These are phyloP conservation scores for Euphorbia pulcherrima DNA, from an alignment of 345 rosid species.

Conservation along the genomic window DNA sequence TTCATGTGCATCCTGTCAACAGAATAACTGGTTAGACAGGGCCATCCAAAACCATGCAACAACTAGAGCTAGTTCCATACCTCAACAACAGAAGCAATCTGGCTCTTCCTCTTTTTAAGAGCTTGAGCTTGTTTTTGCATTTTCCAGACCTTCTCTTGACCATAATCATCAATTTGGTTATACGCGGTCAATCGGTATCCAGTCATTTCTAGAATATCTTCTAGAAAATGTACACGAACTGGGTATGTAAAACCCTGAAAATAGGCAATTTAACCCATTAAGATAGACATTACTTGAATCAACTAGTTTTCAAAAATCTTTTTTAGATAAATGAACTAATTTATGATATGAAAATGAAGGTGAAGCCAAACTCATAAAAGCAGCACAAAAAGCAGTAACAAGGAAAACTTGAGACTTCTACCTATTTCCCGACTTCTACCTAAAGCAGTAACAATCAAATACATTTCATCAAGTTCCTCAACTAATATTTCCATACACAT, in stretches of 20 bases:
- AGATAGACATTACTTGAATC: background rate
- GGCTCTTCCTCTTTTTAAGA: conserved; percentile 81
- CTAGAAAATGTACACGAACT: conserved; percentile 66
- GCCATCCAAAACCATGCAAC: conserved; percentile 1
- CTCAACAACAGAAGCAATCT: conserved; percentile 81
- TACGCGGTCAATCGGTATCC: conserved; percentile 64
- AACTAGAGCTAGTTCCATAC: conserved; percentile 41
- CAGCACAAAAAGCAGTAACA: background rate
- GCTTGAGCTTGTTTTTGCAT: conserved; percentile 73
- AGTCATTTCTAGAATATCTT: conserved; percentile 69
- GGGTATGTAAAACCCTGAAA: conserved; percentile 92
- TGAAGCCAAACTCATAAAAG: background rate
- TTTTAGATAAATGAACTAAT: conserved; percentile 1
- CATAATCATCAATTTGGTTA: conserved; percentile 90
- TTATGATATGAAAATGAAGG: background rate
- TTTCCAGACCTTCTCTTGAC: conserved; percentile 88
- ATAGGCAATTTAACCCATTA: too few species aligned
- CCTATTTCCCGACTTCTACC: background rate
- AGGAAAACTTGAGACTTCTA: background rate
- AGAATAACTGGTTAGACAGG: conserved; percentile 15
- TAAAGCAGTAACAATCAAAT: too few species aligned
- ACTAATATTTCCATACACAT: background rate
- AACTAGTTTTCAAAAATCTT: background rate
- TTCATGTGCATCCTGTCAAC: conserved; percentile 62
- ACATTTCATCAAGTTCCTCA: background rate